Percentiles rank a stretch among this genome's conserved stretches.
These are phyloP conservation scores for Penicillium subrubescens DNA, from an alignment of 495 filamentous ascomycete genomes.

Conservation along the genomic window DNA sequence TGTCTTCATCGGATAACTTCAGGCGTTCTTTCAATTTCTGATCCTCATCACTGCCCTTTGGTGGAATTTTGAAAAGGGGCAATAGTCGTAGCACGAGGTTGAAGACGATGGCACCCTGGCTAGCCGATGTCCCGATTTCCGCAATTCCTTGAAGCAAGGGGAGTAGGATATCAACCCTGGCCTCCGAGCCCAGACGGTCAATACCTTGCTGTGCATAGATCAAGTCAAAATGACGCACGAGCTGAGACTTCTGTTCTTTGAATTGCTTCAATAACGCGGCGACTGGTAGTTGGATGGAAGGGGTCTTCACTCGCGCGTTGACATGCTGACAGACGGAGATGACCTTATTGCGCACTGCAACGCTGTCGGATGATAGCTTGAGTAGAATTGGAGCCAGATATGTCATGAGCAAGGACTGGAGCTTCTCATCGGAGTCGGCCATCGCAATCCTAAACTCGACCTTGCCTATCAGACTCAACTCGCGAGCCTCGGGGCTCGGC, in stretches of 20 bases:
- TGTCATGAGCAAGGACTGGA: conserved; percentile 72
- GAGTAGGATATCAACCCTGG: conserved; percentile 70
- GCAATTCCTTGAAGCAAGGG: conserved; percentile 72
- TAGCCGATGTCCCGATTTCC: conserved; percentile 60
- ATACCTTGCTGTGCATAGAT: conserved; percentile 88
- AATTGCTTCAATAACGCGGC: conserved; percentile 82
- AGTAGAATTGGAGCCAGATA: conserved; percentile 82
- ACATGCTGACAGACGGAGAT: conserved; percentile 74
- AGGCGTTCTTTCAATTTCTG: conserved; percentile 62
- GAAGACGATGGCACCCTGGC: conserved; percentile 74
- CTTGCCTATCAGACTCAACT: conserved; percentile 85
- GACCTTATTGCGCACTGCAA: conserved; percentile 82
- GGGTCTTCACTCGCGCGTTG: conserved; percentile 68
- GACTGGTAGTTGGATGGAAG: conserved; percentile 80
- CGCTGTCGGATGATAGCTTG: conserved; percentile 79
- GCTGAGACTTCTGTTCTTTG: conserved; percentile 69
- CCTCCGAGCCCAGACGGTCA: conserved; percentile 61
- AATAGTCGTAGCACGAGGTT: conserved; percentile 80
- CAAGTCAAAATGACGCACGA: conserved; percentile 87
- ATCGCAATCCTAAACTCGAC: conserved; percentile 90
- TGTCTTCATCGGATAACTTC: conserved; percentile 69
- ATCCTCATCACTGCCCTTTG: conserved; percentile 79
- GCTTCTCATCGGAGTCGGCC: conserved; percentile 77
- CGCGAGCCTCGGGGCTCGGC: conserved; percentile 64
- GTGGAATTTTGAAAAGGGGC: conserved; percentile 68